Evolutionary conservation across 164 flowering plant species (phyloP), one percentile per base, ranked within the genome.

Genomic region (Buxus sempervirens): DNA sequence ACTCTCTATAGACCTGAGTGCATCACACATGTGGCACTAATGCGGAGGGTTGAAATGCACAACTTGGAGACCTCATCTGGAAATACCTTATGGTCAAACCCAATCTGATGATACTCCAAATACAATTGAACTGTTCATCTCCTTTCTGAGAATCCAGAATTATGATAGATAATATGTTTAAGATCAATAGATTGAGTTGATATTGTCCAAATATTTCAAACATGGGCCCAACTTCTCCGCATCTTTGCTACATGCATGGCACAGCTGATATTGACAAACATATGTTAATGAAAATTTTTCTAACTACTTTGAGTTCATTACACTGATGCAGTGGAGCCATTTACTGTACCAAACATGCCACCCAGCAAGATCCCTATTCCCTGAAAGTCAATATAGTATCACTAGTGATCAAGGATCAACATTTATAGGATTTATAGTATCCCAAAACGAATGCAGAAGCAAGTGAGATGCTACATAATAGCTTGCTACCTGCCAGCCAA

Each of bases 291-390:
- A 41, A 10, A 59, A 26, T 10, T 51, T 62, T 45, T 51, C 7
- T n/a, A 21, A 54, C 28, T 18, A 5, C 25, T 54, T 32, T 32
- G 14, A 24, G 60, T 55, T 62, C 60, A 72, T 85, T 90, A 95
- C 98, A 89, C 93, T 75, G 90, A 92, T 80, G 87, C 97, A 54
- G 93, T 77, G 63, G 89, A 76, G 63, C 98, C 98, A 79, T 57
- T 77, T 67, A 68, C 84, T 64, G 97, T 78, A 9, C 98, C 98
- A 74, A 86, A 92, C 65, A 82, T 41, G 38, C 98, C 98, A 78
- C 74, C 79, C 62, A 92, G 67, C 56, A 95, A 67, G 66, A 86
- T 77, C 23, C 90, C 94, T 0, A 90, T 60, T 51, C 97, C 97
- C 97, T 90, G 85, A 73, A 74, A 76, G 19, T 28, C 28, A 51